Conservation (phyloP, 2,329 filamentous ascomycete genomes). For the Talaromyces albobiverticillius region DNA sequence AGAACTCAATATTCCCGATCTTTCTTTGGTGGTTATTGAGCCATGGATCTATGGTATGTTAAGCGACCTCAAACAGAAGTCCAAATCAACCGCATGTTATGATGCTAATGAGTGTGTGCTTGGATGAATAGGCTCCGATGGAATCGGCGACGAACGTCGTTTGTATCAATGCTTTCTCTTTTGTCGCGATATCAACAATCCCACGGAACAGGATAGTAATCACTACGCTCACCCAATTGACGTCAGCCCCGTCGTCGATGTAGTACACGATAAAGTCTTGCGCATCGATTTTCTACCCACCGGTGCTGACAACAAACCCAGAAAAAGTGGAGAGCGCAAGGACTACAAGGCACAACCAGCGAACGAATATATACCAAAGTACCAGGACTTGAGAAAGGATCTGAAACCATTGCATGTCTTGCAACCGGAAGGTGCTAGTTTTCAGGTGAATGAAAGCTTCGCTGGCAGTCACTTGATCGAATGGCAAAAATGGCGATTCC, state of each 20-base stretch:
- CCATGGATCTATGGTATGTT: not conserved
- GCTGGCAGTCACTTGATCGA: conserved; percentile 48
- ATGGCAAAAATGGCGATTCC: conserved; percentile 67
- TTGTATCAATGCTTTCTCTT: not conserved
- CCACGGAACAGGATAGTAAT: not conserved
- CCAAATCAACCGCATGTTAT: not conserved
- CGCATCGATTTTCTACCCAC: not conserved
- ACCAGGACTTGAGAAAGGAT: conserved; percentile 38
- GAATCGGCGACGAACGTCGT: not conserved
- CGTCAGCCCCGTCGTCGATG: not conserved
- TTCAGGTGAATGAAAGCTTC: conserved; percentile 46
- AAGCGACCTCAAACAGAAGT: not conserved
- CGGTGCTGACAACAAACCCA: too few relatives aligned
- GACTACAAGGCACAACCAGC: not conserved
- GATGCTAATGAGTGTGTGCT: not conserved
- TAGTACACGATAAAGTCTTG: not conserved
- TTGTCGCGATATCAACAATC: not conserved
- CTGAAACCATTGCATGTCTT: conserved; percentile 67
- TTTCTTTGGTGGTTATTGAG: not conserved
- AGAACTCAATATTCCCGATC: not conserved
- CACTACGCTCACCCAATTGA: not conserved
- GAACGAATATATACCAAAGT: not conserved
- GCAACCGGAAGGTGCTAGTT: conserved; percentile 66
- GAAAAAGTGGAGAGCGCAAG: not conserved
- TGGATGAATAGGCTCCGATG: not conserved